Percentiles rank a stretch among this genome's conserved stretches.
Conservation (phyloP, 768 basidiomycete genomes). For the Boletus sp. region DNA sequence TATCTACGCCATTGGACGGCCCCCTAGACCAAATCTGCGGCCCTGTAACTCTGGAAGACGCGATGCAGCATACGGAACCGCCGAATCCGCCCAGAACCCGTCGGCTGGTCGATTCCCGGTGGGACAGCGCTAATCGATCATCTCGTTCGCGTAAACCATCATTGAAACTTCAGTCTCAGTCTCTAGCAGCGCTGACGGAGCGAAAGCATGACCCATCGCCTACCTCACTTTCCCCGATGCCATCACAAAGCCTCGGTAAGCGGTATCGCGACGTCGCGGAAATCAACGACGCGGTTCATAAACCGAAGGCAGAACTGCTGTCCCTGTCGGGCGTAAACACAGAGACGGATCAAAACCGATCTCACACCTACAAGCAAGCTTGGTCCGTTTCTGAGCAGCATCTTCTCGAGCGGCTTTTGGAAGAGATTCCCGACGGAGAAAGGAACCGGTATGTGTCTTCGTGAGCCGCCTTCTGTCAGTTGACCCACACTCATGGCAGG, state of each 20-base stretch:
- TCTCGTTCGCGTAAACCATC: constrained; percentile 32
- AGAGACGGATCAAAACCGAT: constrained; percentile 24
- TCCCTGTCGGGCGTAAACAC: constrained; percentile 17
- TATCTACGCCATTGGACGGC: constrained; percentile 16
- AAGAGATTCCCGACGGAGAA: constrained; percentile 75
- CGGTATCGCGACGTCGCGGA: constrained; percentile 23
- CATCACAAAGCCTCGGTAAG: constrained; percentile 27
- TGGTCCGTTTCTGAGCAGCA: constrained; percentile 80
- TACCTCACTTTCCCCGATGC: constrained; percentile 8
- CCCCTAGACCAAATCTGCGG: constrained; percentile 5
- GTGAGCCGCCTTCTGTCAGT: constrained; percentile 1
- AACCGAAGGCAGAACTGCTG: constrained; percentile 15
- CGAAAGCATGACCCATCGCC: constrained; percentile 6
- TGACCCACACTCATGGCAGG: constrained; percentile 35
- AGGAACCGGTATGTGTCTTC: constrained; percentile 57
- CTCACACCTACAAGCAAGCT: constrained; percentile 78
- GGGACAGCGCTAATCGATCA: constrained; percentile 9
- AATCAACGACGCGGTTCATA: constrained; percentile 14
- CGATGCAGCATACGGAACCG: background rate
- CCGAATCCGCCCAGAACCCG: background rate
- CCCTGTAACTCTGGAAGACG: background rate
- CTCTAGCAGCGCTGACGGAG: constrained; percentile 8
- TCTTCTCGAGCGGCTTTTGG: constrained; percentile 67
- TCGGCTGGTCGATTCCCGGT: constrained; percentile 6
- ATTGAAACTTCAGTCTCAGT: constrained; percentile 29